These are phyloP conservation scores for Trifolium pratense DNA, from an alignment of 306 rosid species.

Conservation along the genomic window DNA sequence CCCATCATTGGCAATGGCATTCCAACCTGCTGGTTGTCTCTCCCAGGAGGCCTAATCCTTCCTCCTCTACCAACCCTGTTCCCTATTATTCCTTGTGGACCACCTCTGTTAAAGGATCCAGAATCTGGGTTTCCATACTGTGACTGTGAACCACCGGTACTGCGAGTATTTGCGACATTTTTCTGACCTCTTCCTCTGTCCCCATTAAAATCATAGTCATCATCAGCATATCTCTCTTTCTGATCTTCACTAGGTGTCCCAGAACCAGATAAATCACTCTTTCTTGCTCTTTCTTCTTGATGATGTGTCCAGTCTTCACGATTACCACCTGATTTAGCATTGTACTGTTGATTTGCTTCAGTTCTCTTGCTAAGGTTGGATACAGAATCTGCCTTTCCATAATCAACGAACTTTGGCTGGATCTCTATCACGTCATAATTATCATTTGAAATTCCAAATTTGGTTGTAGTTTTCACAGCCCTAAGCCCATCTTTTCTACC, in stretches of 20 bases:
- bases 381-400: slow-evolving; percentile 71
- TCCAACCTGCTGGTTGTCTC: slow-evolving; percentile 84
- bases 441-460: slow-evolving; percentile 86
- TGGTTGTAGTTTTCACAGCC: slow-evolving; percentile 92
- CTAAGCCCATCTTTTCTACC: slow-evolving; percentile 88
- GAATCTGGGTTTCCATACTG: slow-evolving; percentile 78
- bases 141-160: slow-evolving; percentile 69
- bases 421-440: slow-evolving; percentile 98
- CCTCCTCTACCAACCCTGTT: slow-evolving; percentile 93
- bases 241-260: slow-evolving; percentile 71
- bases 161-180: slow-evolving; percentile 62
- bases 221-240: slow-evolving; percentile 80
- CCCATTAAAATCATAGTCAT: slow-evolving; percentile 78
- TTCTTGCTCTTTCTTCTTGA: slow-evolving; percentile 68
- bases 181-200: slow-evolving; percentile 88
- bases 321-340: slow-evolving; percentile 52
- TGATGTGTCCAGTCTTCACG: slow-evolving; percentile 73
- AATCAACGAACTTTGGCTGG: slow-evolving; percentile 83
- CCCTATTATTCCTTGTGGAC: slow-evolving; percentile 85
- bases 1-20: slow-evolving; percentile 82
- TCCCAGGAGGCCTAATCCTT: slow-evolving; percentile 80
- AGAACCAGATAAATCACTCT: slow-evolving; percentile 65
- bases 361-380: slow-evolving; percentile 66
- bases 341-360: slow-evolving; percentile 43
- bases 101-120: slow-evolving; percentile 79